Base-by-base conservation (phyloP, 1,139 yeast genomes). In the Candida smagusa region DNA sequence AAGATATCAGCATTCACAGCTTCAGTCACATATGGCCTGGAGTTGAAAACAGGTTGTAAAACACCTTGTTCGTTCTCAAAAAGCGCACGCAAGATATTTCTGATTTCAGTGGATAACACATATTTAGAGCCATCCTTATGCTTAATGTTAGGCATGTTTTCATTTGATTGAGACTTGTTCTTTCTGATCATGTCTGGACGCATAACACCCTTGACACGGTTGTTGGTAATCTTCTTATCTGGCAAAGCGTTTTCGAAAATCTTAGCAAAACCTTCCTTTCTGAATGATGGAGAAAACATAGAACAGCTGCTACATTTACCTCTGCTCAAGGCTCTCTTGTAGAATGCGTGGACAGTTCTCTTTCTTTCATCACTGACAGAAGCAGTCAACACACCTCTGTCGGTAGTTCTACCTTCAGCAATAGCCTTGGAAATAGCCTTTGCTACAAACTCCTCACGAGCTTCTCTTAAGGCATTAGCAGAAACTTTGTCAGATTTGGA, bases 231-330 rank as follows among this genome's bases (percentile, higher is more conserved):
- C 58, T 90, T 96, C 60, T 87, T 87, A 36, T 86, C 96, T 37
- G 76, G 76, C 52, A 94, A 72, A 6, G 95, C 81, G 47, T 82
- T 82, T 65, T 92, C 97, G 52, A 94, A 94, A 46, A 94, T 80
- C 68, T 94, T 94, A 42, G 92, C 79, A 56, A 81, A 85, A 0
- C 98, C 98, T 59, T 94, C 98, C 57, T 90, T 92, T 68, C 98
- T 80, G 72, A 83, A 92, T 31, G 83, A 73, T 39, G 98, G 97
- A 31, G 96, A 88, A 61, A 74, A 86, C 96, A 90, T 86, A 35
- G 89, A 87, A 76, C 99, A 94, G 63, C 89, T 89, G 56, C 86
- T 95, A 77, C 99, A 94, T 61, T 82, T 85, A 41, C 88, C 82
- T 62, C 96, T 80, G 35, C 83, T 65, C 49, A 87, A 68, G 39